A percentile compares a stretch with the other conserved stretches of the same genome.
phyloP scores from a whole-genome alignment of 169 alveolate species.

The Eimeria praecox region DNA sequence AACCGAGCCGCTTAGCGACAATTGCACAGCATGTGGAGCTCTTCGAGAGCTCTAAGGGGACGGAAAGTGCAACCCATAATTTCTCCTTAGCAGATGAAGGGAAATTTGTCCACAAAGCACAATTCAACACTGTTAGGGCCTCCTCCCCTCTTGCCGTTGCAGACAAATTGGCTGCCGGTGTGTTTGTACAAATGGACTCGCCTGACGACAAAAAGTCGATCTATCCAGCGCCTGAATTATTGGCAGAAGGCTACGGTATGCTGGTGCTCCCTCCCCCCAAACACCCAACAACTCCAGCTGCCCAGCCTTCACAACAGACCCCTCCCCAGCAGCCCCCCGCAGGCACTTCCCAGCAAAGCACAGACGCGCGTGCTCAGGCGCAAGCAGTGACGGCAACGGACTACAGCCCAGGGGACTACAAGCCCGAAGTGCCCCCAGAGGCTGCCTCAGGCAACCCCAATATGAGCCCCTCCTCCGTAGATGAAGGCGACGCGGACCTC shows the following conservation, averaged over 20 bases:
- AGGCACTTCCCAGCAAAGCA: not conserved
- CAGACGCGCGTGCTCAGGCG: conserved; percentile 7
- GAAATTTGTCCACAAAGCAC: no score
- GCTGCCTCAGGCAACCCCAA: not conserved
- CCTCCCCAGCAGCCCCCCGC: not conserved
- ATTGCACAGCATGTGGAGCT: not conserved
- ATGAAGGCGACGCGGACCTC: not conserved
- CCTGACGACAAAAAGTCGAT: not conserved
- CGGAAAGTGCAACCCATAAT: no score
- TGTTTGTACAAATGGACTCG: not conserved
- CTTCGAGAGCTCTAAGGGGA: not conserved
- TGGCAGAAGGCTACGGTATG: conserved; percentile 24
- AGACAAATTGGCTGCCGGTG: not conserved
- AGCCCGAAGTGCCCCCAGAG: conserved; percentile 29
- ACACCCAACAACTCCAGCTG: not conserved
- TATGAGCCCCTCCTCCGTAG: not conserved
- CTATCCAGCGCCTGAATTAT: not conserved
- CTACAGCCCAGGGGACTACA: conserved; percentile 28
- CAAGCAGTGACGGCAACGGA: conserved; percentile 1
- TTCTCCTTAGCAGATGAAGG: no score
- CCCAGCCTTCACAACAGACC: not conserved
- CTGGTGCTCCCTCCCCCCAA: not conserved
- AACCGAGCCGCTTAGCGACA: not conserved
- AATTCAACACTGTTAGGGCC: not conserved
- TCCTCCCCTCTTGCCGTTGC: not conserved